Percentiles rank a stretch among this genome's conserved stretches.
Conservation (phyloP, 768 basidiomycete genomes). For the Strobilomyces echinocephalus region DNA sequence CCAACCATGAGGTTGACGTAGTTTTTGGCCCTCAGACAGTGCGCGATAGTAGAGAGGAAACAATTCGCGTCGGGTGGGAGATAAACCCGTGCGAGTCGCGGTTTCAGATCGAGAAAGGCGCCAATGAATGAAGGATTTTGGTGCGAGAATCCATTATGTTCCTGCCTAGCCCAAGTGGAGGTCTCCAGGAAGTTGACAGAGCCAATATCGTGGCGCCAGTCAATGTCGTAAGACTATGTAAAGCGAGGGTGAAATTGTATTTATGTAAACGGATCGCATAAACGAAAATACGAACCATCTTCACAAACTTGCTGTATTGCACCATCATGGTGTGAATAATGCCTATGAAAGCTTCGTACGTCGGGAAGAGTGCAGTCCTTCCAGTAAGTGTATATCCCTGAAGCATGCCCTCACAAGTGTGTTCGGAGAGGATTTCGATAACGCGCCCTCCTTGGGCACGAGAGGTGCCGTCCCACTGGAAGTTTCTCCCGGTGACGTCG, state of each 20-base stretch:
- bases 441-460: conserved; percentile 75
- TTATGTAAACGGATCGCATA: neutral
- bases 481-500: conserved; percentile 61
- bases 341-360: conserved; percentile 88
- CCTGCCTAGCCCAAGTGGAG: conserved; percentile 79
- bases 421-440: conserved; percentile 85
- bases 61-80: conserved; percentile 90
- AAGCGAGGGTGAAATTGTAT: neutral
- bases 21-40: conserved; percentile 79
- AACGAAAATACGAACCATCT: conserved; percentile 51
- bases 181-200: conserved; percentile 87
- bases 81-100: conserved; percentile 68
- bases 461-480: conserved; percentile 77
- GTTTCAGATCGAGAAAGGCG: conserved; percentile 76
- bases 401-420: conserved; percentile 85
- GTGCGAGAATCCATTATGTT: conserved; percentile 88
- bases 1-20: conserved; percentile 88
- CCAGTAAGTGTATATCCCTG: conserved; percentile 93
- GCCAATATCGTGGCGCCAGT: conserved; percentile 67
- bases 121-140: conserved; percentile 86
- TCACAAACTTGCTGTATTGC: conserved; percentile 83
- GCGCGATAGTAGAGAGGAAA: conserved; percentile 76
- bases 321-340: conserved; percentile 90
- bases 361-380: conserved; percentile 79
- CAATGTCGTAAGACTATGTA: conserved; percentile 48